phyloP scores from a whole-genome alignment of 371 early-diverging fungal genomes.

The Lichtheimia ramosa region DNA sequence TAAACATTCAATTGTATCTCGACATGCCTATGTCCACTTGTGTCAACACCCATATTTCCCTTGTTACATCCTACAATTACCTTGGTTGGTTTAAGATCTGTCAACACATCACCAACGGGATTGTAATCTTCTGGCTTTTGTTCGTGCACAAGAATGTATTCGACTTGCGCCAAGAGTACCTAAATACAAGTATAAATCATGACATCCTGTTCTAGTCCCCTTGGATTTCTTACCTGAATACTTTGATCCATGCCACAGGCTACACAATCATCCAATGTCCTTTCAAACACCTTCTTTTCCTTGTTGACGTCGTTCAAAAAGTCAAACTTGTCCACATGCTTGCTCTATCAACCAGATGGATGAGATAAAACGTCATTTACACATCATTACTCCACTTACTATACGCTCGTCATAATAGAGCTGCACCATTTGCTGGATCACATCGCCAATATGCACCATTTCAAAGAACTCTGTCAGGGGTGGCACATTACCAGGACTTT shows the following conservation, averaged over 20 bases:
- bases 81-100: conserved; percentile 70
- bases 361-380: not conserved
- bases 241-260: conserved; percentile 85
- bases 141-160: conserved; percentile 65
- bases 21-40: conserved; percentile 43
- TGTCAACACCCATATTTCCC: not conserved
- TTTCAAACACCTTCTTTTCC: conserved; percentile 83
- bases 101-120: conserved; percentile 50
- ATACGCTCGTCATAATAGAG: conserved; percentile 75
- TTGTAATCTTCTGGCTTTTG: conserved; percentile 72
- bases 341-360: conserved; percentile 13
- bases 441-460: conserved; percentile 83
- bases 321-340: conserved; percentile 79
- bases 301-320: conserved; percentile 81
- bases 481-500: conserved; percentile 33
- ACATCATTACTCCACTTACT: conserved; percentile 35
- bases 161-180: conserved; percentile 75
- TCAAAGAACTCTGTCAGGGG: conserved; percentile 82
- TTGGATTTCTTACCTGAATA: conserved; percentile 55
- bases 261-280: conserved; percentile 78
- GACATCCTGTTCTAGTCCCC: not conserved
- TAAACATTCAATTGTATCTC: conserved; percentile 77
- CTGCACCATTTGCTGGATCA: conserved; percentile 87
- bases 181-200: conserved; percentile 14
- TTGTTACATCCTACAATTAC: conserved; percentile 40